Percentiles rank a stretch among this genome's conserved stretches.
These are phyloP conservation scores for Phytophthora europaea DNA, from an alignment of 352 stramenopile species.

Conservation along the genomic window DNA sequence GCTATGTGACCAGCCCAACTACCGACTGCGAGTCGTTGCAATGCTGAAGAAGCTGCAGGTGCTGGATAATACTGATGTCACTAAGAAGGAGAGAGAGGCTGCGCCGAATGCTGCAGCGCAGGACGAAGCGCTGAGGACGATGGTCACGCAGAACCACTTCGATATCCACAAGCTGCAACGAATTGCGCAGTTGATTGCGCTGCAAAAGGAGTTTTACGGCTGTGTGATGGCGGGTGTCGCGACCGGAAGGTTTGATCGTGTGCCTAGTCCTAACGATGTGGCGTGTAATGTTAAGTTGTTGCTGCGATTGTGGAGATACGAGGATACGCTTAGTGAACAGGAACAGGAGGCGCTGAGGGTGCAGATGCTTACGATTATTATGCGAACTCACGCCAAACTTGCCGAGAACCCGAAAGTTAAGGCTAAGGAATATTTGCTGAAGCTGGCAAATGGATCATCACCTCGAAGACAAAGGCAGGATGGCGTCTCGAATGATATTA, in stretches of 20 bases:
- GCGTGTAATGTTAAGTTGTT: conserved; percentile 54
- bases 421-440: conserved; percentile 76
- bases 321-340: conserved; percentile 41
- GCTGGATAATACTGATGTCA: conserved; percentile 72
- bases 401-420: conserved; percentile 66
- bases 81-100: conserved; percentile 62
- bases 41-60: conserved; percentile 55
- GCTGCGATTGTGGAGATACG: conserved; percentile 58
- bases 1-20: conserved; percentile 79
- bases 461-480: conserved; percentile 17
- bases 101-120: conserved; percentile 62
- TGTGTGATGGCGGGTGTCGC: conserved; percentile 50
- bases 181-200: conserved; percentile 50
- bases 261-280: conserved; percentile 58
- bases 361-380: conserved; percentile 77
- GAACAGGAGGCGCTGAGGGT: conserved; percentile 55
- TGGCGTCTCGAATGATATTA: conserved; percentile 38
- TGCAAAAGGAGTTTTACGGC: conserved; percentile 74
- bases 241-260: conserved; percentile 57
- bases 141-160: conserved; percentile 75
- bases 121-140: conserved; percentile 56
- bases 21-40: conserved; percentile 69
- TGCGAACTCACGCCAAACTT: conserved; percentile 65
- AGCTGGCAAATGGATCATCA: conserved; percentile 49
- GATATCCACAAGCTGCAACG: conserved; percentile 78